These are phyloP conservation scores for Paraconiothyrium brasiliense DNA, from an alignment of 2,329 filamentous ascomycete genomes.

Conservation along the genomic window DNA sequence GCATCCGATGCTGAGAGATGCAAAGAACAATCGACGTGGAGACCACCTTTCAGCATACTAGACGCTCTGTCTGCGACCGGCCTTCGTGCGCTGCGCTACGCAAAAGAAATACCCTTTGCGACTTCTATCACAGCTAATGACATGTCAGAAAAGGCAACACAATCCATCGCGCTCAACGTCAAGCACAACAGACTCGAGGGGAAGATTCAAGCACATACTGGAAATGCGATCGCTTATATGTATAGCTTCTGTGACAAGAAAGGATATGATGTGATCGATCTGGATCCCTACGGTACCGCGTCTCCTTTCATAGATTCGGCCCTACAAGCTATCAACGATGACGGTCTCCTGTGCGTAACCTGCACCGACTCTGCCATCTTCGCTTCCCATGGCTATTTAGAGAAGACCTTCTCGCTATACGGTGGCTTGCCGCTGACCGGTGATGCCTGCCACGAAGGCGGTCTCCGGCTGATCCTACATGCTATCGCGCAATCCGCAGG, in stretches of 20 bases:
- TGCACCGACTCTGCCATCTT: constrained; percentile 97
- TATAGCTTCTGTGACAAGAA: constrained; percentile 72
- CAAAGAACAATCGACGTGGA: constrained; percentile 27
- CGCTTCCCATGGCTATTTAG: constrained; percentile 91
- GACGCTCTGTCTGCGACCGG: constrained; percentile 96
- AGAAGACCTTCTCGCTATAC: constrained; percentile 94
- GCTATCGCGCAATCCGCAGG: constrained; percentile 81
- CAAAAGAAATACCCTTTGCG: constrained; percentile 85
- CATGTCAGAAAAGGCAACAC: constrained; percentile 77
- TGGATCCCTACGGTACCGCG: constrained; percentile 95
- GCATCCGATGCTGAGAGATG: neutral
- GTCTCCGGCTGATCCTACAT: constrained; percentile 85
- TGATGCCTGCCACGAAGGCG: constrained; percentile 85
- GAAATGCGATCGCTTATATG: constrained; percentile 92
- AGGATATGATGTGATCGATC: constrained; percentile 89
- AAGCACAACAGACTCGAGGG: constrained; percentile 79
- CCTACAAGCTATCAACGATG: constrained; percentile 85
- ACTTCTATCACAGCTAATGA: constrained; percentile 91
- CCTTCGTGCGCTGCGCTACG: constrained; percentile 88
- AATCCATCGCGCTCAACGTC: constrained; percentile 85
- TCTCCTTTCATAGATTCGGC: constrained; percentile 92
- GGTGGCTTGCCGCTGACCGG: constrained; percentile 89
- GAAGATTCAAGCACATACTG: constrained; percentile 76
- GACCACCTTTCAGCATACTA: constrained; percentile 69
- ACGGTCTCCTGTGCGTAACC: constrained; percentile 91